phyloP scores from a whole-genome alignment of 169 alveolate genomes.

The Plasmodium gonderi region DNA sequence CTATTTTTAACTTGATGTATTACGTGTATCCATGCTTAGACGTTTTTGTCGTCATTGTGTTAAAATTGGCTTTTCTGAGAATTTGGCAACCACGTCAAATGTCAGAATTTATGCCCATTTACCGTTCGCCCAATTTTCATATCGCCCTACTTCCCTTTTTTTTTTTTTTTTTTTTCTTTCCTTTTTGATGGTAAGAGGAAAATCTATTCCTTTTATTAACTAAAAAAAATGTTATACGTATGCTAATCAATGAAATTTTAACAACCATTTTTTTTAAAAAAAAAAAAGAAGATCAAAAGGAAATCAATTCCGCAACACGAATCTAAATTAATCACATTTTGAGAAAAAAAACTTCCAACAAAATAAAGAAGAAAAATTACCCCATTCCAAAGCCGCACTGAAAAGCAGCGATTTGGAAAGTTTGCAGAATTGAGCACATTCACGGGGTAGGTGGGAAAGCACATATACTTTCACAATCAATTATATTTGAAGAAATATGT shows the following conservation, averaged over 20 bases:
- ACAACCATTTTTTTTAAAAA: neutral
- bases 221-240: neutral
- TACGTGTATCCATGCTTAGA: neutral
- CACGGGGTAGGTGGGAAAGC: neutral
- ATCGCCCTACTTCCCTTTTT: neutral
- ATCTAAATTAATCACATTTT: neutral
- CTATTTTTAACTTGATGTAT: neutral
- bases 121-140: neutral
- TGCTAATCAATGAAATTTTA: no score
- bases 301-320: neutral
- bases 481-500: no score
- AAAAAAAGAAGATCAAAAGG: neutral
- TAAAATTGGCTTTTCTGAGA: neutral
- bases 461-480: neutral
- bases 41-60: neutral
- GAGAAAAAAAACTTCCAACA: neutral
- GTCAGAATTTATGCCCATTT: neutral
- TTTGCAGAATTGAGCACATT: neutral
- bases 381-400: neutral
- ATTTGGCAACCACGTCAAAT: neutral
- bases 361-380: neutral
- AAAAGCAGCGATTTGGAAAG: conserved; percentile 3
- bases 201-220: neutral
- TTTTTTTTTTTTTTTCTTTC: neutral
- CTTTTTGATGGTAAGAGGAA: neutral